Base-by-base conservation (phyloP, 169 alveolate species). In the Plasmodium berghei region DNA sequence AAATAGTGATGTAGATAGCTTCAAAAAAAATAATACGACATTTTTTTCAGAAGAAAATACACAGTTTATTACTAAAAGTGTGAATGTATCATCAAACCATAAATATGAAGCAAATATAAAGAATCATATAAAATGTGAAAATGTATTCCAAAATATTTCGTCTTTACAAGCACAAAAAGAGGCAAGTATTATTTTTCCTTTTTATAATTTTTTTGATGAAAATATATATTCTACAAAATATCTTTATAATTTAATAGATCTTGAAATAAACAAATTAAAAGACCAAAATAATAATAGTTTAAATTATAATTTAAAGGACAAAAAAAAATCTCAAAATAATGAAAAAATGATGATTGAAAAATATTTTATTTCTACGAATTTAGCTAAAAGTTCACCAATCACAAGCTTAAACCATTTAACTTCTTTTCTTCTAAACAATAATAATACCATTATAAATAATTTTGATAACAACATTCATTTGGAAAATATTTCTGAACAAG, bases 121-220 rank as follows among this genome's bases (percentile, higher is more conserved):
- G 3, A 45, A 24, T 40, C 9, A 55, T 12, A 24, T 28, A 49
- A 49, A 58, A 20, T 45, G 0, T 1, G 67, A 55, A 9, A 56
- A 58, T 10, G 52, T 34, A 22, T 3, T 34, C 0, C 42, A 34
- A 34, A n/a, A 46, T n/a, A 46, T 59, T 16, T 24, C n/a, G 10
- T 86, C 87, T 9, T 54, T 86, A 58, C 26, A 58, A 58, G 74
- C 87, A 58, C 91, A 86, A 71, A 86, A 86, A 28, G 55, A 86
- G 20, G 87, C 59, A 49, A 86, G 54, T 58, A 87, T 59, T 22
- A 46, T 86, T 28, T 86, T 86, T 24, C 87, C 91, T 9, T 71
- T 59, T 86, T 24, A 86, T 49, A 86, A 86, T 59, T 86, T 86
- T 86, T 86, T 71, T 71, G 72, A 52, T 63, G 72, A 86, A 45